Base-by-base conservation (phyloP, 768 basidiomycete species). In the Hygrophoropsis aurantiaca region DNA sequence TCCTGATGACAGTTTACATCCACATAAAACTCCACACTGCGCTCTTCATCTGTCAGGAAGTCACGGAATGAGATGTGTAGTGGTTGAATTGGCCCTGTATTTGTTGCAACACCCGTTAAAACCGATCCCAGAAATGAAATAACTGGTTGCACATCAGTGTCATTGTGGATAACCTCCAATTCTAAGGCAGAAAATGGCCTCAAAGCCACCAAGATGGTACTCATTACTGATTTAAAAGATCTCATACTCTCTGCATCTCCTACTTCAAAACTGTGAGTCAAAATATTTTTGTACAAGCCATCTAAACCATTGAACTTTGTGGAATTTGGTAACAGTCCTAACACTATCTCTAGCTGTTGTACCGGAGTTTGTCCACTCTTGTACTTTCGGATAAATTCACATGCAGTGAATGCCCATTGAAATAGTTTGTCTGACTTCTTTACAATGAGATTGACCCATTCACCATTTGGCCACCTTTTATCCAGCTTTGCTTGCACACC, bases 61-160 rank as follows among this genome's bases (percentile, higher is more conserved):
- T 67, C 64, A 13, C 25, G 40, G 48, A 66, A 61, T 3, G 64
- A 66, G 15, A 58, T 38, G 36, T 66, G 64, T 11, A 63, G 48
- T 7, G 55, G 45, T n/a, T 40, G 50, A 27, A 61, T 44, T 3
- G 47, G 42, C 9, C 5, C 13, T 3, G 30, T 35, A 24, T 16
- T 11, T 18, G 16, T 10, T 24, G 11, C 8, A 6, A 20, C 40
- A 37, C 49, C 44, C 32, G 38, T 44, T 33, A 57, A 10, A 19
- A 48, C 15, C 20, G 47, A 21, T 18, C 44, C 46, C 43, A 49
- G 20, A 11, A 11, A 21, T 9, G 19, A 18, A 30, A 52, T 6
- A 11, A 36, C 38, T 13, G 13, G 27, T 7, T 30, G 13, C 13
- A 6, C 27, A 30, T 30, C 27, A 13, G 13, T 7, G 7, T 13